phyloP scores from a whole-genome alignment of 2,329 filamentous ascomycete genomes.

The Grosmannia clavigera region DNA sequence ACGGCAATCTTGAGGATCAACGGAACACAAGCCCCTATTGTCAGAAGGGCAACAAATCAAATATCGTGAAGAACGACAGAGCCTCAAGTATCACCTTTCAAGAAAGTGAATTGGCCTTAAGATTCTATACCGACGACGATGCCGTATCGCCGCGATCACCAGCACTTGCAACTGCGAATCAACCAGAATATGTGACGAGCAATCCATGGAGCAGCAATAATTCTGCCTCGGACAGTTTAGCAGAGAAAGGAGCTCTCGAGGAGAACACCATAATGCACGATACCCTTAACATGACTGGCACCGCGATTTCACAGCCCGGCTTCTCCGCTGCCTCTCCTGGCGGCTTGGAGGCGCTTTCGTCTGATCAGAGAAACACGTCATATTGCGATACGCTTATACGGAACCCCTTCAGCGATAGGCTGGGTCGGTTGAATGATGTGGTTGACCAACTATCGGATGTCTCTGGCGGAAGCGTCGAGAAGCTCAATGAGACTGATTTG shows the following conservation, averaged over 20 bases:
- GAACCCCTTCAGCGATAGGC: background rate
- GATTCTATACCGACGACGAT: background rate
- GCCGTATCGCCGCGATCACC: background rate
- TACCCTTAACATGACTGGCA: background rate
- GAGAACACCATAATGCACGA: background rate
- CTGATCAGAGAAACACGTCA: background rate
- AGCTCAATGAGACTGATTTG: background rate
- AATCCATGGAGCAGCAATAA: background rate
- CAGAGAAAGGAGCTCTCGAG: background rate
- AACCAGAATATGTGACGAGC: background rate
- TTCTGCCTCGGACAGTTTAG: background rate
- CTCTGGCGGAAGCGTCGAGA: background rate
- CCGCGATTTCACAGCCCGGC: background rate
- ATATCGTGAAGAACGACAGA: background rate
- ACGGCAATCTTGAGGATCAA: background rate
- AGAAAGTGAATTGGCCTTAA: background rate
- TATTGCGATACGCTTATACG: background rate
- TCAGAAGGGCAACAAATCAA: background rate
- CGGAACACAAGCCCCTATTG: background rate
- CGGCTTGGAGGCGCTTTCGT: background rate
- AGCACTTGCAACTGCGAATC: background rate
- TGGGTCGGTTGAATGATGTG: too few relatives aligned
- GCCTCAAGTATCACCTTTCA: background rate
- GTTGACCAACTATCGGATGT: background rate
- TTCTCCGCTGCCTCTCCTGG: background rate